Conservation (phyloP, 768 basidiomycete species). For the Chlorophyllum brunneum region DNA sequence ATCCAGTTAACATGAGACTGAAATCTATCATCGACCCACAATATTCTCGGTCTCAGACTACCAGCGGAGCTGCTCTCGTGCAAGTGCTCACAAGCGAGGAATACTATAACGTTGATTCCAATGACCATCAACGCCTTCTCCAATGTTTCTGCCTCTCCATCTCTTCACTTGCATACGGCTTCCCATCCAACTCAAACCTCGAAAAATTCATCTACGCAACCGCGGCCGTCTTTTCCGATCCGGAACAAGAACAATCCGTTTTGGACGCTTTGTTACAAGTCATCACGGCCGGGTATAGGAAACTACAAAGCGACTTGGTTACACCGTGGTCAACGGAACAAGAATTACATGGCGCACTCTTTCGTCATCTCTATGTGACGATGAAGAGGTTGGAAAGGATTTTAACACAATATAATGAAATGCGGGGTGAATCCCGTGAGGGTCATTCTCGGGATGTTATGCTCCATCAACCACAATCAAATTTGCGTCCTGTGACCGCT, state of each 20-base stretch:
- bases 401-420: slow-evolving; percentile 8
- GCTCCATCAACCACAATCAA: slow-evolving; percentile 6
- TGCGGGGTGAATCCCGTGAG: slow-evolving; percentile 5
- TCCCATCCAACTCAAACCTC: slow-evolving; percentile 5
- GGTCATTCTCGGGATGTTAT: slow-evolving; percentile 2
- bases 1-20: slow-evolving; percentile 6
- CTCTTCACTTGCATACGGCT: slow-evolving; percentile 6
- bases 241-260: slow-evolving; percentile 8
- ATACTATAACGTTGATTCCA: slow-evolving; percentile 2
- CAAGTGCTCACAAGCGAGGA: slow-evolving; percentile 7
- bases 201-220: slow-evolving; percentile 12
- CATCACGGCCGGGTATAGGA: slow-evolving; percentile 9
- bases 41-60: slow-evolving; percentile 8
- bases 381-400: slow-evolving; percentile 11
- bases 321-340: not conserved
- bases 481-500: slow-evolving; percentile 5
- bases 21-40: slow-evolving; percentile 10
- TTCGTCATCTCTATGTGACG: slow-evolving; percentile 12
- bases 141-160: slow-evolving; percentile 14
- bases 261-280: slow-evolving; percentile 1
- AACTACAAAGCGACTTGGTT: slow-evolving; percentile 4
- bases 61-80: slow-evolving; percentile 7
- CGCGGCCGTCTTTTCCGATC: slow-evolving; percentile 12
- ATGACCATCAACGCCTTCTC: slow-evolving; percentile 8
- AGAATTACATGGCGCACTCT: slow-evolving; percentile 9